Evolutionary conservation across 371 early-diverging fungal genomes (phyloP), one percentile per base, ranked within the genome.

Genomic region (Mortierella sp.): DNA sequence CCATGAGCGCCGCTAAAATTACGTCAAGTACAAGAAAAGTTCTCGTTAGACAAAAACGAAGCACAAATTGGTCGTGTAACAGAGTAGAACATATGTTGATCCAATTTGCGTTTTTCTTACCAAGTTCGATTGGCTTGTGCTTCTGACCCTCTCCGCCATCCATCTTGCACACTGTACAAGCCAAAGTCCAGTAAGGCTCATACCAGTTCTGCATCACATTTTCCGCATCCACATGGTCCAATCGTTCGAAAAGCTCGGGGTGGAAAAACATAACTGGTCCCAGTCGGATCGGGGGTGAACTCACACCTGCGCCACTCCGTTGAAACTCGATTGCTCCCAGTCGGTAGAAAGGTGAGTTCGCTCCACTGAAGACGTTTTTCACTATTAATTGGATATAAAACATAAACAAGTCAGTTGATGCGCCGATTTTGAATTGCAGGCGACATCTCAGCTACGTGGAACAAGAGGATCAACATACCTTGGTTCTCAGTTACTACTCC

Each of bases 231-330:
- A 51, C 71, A 1, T 14, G 49, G 10, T 60, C 74, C n/a, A 86
- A 70, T 43, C 74, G 51, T 21, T n/a, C 58, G 21, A 75, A 75
- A 12, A 86, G 48, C 24, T 55, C 80, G 32, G 87, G 72, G 32
- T 82, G 73, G 77, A 86, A 76, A 70, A 82, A 63, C 54, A 86
- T 82, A 6, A 77, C 51, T 2, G 87, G 87, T 4, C 87, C 87
- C 24, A 86, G 70, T 38, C 87, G 58, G 74, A 86, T 79, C 4
- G 87, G 87, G 8, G 83, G 82, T 0, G 82, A 72, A 16, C 76
- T 43, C 46, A 77, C 65, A 14, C 71, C 72, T 1, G 80, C 38
- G 12, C 70, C 32, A 8, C 70, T 49, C 27, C 46, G 72, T 0
- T 73, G 87, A 5, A 72, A 44, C 32, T 82, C 82, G 10, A 86